A percentile compares a stretch with the other conserved stretches of the same genome.
These are phyloP conservation scores for Ochromonas danica DNA, from an alignment of 108 stramenopile genomes.

Conservation along the genomic window DNA sequence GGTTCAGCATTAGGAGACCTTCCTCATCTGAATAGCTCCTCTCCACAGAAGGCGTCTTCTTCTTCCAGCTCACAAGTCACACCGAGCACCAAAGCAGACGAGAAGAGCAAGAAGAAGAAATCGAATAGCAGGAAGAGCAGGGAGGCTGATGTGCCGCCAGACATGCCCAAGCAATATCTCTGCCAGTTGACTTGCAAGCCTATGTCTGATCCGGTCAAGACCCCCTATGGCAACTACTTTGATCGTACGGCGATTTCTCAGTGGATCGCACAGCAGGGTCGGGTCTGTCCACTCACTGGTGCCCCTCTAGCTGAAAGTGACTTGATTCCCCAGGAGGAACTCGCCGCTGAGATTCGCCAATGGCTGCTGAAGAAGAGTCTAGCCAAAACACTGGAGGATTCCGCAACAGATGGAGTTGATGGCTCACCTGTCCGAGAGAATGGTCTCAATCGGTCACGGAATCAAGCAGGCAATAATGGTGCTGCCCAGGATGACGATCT, in stretches of 20 bases:
- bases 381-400: neutral
- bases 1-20: constrained; percentile 53
- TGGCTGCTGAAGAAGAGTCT: constrained; percentile 1
- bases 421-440: neutral
- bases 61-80: no score
- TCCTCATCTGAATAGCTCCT: constrained; percentile 33
- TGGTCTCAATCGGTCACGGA: neutral
- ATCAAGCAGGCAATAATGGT: neutral
- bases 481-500: neutral
- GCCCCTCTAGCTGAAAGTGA: constrained; percentile 17
- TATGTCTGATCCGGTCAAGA: constrained; percentile 48
- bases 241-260: constrained; percentile 46
- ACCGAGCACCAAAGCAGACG: neutral
- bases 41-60: constrained; percentile 37
- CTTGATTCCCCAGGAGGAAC: neutral
- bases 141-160: constrained; percentile 30
- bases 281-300: constrained; percentile 59
- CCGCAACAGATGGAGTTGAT: neutral
- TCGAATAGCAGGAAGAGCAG: constrained; percentile 1
- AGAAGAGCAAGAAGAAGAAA: constrained; percentile 19
- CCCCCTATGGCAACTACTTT: constrained; percentile 56
- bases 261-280: constrained; percentile 59
- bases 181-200: constrained; percentile 53
- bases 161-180: constrained; percentile 47
- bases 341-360: neutral